Conservation (phyloP, 257 asterid genomes). For the Nemophila menziesii region DNA sequence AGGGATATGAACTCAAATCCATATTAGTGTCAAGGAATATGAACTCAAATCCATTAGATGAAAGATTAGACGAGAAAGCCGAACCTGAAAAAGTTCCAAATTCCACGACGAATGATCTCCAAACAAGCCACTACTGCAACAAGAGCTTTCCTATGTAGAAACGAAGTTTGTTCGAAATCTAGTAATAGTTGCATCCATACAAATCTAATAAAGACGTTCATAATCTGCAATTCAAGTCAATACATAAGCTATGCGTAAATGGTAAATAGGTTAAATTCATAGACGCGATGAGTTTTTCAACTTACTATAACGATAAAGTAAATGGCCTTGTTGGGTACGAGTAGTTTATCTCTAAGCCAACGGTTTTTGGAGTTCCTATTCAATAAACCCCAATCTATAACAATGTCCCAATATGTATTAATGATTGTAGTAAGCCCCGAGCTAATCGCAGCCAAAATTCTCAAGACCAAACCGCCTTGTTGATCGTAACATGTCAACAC, state of each 20-base stretch:
- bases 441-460: constrained; percentile 33
- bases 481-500: constrained; percentile 31
- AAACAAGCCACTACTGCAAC: too few relatives aligned
- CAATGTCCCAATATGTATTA: constrained; percentile 63
- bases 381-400: constrained; percentile 57
- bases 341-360: too few relatives aligned
- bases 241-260: background rate
- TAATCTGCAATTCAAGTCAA: constrained; percentile 22
- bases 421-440: constrained; percentile 41
- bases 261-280: background rate
- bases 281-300: background rate
- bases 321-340: too few relatives aligned
- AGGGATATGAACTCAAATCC: too few relatives aligned
- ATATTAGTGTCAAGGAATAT: too few relatives aligned
- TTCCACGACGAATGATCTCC: too few relatives aligned
- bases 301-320: constrained; percentile 68
- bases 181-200: too few relatives aligned
- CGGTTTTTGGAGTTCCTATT: constrained; percentile 34
- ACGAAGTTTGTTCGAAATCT: too few relatives aligned
- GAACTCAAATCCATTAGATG: too few relatives aligned
- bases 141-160: too few relatives aligned
- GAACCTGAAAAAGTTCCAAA: too few relatives aligned
- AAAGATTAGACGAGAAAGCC: too few relatives aligned
- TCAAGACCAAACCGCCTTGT: constrained; percentile 21
- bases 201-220: constrained; percentile 40